Evolutionary conservation across 2,329 filamentous ascomycete genomes (phyloP), one percentile per base, ranked within the genome.

Genomic region (Exophiala aquamarina): DNA sequence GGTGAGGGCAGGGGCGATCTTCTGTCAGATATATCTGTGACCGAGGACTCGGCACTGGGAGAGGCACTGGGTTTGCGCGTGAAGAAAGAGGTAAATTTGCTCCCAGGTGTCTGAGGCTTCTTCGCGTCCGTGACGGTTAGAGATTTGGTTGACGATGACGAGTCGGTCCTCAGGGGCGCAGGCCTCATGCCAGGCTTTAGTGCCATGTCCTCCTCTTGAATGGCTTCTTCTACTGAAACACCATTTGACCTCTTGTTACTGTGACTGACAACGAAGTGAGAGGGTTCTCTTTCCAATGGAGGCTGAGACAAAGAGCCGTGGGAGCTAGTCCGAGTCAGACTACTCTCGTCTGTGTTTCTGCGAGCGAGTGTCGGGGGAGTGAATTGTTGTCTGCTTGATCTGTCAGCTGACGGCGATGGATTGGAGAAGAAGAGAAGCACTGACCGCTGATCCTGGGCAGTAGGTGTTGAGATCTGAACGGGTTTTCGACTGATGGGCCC

Each of bases 61-160:
- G 76, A 75, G n/a, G 72, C 71, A 7, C 72, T 67, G 17, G 73
- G 75, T 54, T 81, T 83, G 79, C 83, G 85, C 50, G 81, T 79
- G 59, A 87, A 87, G 65, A 86, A 83, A 11, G 79, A 82, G 35
- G 78, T 79, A 59, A 86, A 76, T 47, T 79, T 82, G 47, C 71
- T 74, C 36, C 73, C 73, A 14, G 77, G 75, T 2, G 76, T 77
- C 57, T 76, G 77, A 4, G 74, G 73, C 49, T 67, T 65, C 51
- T 67, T 65, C 28, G 59, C 57, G 44, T 64, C 61, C 21, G 70
- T 65, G 26, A 62, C 58, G 21, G 59, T 59, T 47, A 65, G 60
- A 21, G 69, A 65, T 55, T 66, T 62, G 34, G 60, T 63, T 29
- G 66, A 65, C 32, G 59, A 59, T 50, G 54, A 60, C 57, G 71